Base-by-base conservation (phyloP, 306 rosid genomes). In the Ormosia semicastrata region DNA sequence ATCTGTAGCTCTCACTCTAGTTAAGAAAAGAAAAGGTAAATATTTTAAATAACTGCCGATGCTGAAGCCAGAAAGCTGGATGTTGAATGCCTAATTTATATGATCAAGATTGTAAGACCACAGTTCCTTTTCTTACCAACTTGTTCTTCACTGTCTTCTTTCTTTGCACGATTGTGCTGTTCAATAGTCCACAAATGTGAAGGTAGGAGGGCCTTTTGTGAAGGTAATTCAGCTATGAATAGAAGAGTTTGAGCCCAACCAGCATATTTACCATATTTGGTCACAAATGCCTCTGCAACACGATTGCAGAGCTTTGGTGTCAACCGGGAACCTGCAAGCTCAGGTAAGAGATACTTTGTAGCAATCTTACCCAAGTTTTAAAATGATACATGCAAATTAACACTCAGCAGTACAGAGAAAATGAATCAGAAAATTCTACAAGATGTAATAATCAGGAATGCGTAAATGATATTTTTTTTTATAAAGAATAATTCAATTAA, bases 191-290 rank as follows among this genome's bases (percentile, higher is more conserved):
- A 78, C 78, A 88, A 75, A 81, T 88, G 87, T 54, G 89, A 74
- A 52, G 93, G 90, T 67, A 92, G 79, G 53, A 90, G 86, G 62
- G 88, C 88, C 74, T 89, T 93, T 56, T 93, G 96, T 68, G 94
- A 88, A 77, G 99, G 98, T 50, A 95, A 87, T 83, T 95, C 98
- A 32, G 99, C 99, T 59, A 95, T 88, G 57, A 95, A 95, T 14
- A 95, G 89, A 60, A 93, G 75, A 74, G 98, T 92, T 83, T 95
- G 99, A 59, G 99, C 99, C 99, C 99, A 95, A 18, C 99, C 99
- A 36, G 97, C 99, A 81, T 93, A 95, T 80, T 90, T 93, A 58
- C 99, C 99, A 77, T 90, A 95, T 70, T 82, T 93, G 60, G 83
- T 85, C 57, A 90, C 96, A 69, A 95, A 95, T 53, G 98, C 99